A percentile compares a stretch with the other conserved stretches of the same genome.
These are phyloP conservation scores for Plenodomus biglobosus DNA, from an alignment of 2,329 filamentous ascomycete species.

Conservation along the genomic window DNA sequence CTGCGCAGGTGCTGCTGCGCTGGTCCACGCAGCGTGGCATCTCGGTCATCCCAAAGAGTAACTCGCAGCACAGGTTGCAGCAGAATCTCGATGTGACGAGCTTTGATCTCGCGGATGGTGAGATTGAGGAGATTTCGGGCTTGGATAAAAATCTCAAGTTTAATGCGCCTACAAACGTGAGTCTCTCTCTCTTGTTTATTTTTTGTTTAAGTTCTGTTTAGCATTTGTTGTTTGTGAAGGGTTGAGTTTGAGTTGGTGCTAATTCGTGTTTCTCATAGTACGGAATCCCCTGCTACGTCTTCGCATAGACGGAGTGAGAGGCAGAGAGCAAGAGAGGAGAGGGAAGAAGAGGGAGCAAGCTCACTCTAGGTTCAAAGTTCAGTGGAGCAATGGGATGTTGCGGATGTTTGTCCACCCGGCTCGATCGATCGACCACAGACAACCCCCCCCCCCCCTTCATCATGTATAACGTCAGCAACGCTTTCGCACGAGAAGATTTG, in stretches of 20 bases:
- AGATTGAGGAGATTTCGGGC: slow-evolving; percentile 35
- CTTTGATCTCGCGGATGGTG: slow-evolving; percentile 34
- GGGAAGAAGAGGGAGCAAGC: too few species aligned
- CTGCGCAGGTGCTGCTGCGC: slow-evolving; percentile 79
- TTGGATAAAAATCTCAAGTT: slow-evolving; percentile 39
- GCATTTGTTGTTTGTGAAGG: too few species aligned
- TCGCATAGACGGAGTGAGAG: slow-evolving; percentile 34
- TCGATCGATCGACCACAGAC: too few species aligned
- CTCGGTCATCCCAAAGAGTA: slow-evolving; percentile 44
- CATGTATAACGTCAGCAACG: too few species aligned
- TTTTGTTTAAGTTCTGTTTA: neutral
- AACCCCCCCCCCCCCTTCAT: too few species aligned
- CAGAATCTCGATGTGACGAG: slow-evolving; percentile 38
- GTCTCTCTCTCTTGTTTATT: slow-evolving; percentile 5
- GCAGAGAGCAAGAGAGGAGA: neutral
- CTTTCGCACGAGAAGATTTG: too few species aligned
- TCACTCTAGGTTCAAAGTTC: too few species aligned
- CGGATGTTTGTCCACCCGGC: too few species aligned
- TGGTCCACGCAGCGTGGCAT: slow-evolving; percentile 76
- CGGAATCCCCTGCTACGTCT: slow-evolving; percentile 41
- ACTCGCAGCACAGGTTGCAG: slow-evolving; percentile 30
- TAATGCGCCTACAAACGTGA: slow-evolving; percentile 40
- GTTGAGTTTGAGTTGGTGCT: too few species aligned
- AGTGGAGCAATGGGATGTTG: too few species aligned
- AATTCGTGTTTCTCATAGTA: slow-evolving; percentile 24